Conservation (phyloP, 2,329 filamentous ascomycete genomes). For the Dothideomycetidae sp. region DNA sequence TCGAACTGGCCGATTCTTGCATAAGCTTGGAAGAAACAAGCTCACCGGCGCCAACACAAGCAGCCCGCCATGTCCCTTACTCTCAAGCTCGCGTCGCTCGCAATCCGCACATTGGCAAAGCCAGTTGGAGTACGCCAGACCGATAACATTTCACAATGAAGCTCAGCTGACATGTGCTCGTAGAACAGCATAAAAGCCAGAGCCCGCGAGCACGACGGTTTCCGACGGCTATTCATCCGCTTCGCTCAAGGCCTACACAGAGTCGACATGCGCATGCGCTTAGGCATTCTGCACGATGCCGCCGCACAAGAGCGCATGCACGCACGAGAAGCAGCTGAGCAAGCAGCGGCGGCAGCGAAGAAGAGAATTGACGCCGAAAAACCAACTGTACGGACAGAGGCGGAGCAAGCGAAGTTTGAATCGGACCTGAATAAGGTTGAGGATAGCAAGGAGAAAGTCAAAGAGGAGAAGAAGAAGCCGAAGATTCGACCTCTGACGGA, state of each 20-base stretch:
- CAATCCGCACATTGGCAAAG: conserved; percentile 51
- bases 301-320: conserved; percentile 40
- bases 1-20: conserved; percentile 1
- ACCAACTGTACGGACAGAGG: conserved; percentile 49
- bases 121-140: conserved; percentile 45
- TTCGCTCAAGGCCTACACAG: conserved; percentile 51
- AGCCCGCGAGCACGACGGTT: conserved; percentile 53
- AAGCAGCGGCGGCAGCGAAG: conserved; percentile 33
- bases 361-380: conserved; percentile 33
- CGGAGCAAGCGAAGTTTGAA: conserved; percentile 40
- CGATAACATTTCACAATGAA: neutral
- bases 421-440: conserved; percentile 30
- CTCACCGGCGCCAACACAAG: neutral
- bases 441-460: conserved; percentile 30
- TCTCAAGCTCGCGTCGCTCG: conserved; percentile 51
- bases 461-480: conserved; percentile 29
- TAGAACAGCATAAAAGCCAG: conserved; percentile 55
- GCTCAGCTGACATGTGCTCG: conserved; percentile 9
- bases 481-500: conserved; percentile 51
- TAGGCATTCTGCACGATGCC: conserved; percentile 49
- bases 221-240: conserved; percentile 45
- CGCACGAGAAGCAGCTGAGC: conserved; percentile 39
- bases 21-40: neutral
- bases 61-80: conserved; percentile 43
- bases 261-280: conserved; percentile 52